phyloP scores from a whole-genome alignment of 2,329 filamentous ascomycete species.

The Pestalotiopsis sp. region DNA sequence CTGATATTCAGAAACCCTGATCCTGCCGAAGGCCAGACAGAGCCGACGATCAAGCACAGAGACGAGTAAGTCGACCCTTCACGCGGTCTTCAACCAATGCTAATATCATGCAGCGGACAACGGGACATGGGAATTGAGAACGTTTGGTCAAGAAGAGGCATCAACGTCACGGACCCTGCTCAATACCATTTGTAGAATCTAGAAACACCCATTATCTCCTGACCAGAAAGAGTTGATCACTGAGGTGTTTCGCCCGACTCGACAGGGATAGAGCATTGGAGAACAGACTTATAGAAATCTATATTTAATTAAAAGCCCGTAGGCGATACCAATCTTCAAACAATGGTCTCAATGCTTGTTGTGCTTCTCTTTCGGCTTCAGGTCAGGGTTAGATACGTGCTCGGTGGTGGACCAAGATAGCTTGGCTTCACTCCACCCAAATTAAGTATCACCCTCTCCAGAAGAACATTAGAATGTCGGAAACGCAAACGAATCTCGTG shows the following conservation, averaged over 20 bases:
- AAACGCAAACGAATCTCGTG: constrained; percentile 34
- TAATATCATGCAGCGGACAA: constrained; percentile 24
- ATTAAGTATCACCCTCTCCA: constrained; percentile 41
- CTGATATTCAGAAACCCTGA: constrained; percentile 35
- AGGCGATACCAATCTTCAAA: too few relatives aligned
- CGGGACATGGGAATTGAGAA: constrained; percentile 34
- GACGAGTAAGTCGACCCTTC: constrained; percentile 31
- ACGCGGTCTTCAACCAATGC: not conserved
- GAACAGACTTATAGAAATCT: not conserved
- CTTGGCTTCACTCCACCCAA: constrained; percentile 32
- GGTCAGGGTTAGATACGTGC: not conserved
- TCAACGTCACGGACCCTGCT: constrained; percentile 25
- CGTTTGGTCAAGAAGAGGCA: constrained; percentile 31
- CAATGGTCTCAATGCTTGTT: too few relatives aligned
- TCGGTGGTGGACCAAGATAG: constrained; percentile 36
- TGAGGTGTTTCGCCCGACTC: too few relatives aligned
- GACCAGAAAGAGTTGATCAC: not conserved
- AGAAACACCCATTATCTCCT: not conserved
- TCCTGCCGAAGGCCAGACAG: constrained; percentile 25
- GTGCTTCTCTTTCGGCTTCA: not conserved
- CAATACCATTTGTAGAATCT: constrained; percentile 32
- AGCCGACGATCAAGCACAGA: constrained; percentile 29
- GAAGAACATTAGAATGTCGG: constrained; percentile 35
- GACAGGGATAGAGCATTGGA: too few relatives aligned
- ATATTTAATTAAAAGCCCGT: too few relatives aligned